Percentiles rank a stretch among this genome's conserved stretches.
Conservation (phyloP, 768 basidiomycete genomes). For the Xerocomellus chrysenteron region DNA sequence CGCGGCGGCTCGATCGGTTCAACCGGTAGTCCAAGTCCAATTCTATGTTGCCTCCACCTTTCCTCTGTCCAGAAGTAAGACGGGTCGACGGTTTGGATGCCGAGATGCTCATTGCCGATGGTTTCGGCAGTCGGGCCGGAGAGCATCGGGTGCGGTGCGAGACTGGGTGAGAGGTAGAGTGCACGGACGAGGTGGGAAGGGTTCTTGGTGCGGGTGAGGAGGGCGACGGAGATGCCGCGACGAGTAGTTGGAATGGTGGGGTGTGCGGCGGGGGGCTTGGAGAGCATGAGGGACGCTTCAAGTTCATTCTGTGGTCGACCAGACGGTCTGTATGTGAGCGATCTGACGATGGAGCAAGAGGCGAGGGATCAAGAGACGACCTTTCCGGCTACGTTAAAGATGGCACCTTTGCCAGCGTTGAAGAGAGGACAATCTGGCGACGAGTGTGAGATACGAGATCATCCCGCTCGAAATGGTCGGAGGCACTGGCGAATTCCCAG, state of each 20-base stretch:
- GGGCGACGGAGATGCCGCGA: constrained; percentile 62
- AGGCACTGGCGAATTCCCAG: background rate
- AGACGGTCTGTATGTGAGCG: background rate
- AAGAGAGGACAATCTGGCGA: constrained; percentile 69
- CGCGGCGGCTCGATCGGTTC: constrained; percentile 46
- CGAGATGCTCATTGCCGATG: constrained; percentile 51
- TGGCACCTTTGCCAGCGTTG: constrained; percentile 78
- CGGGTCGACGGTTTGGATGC: constrained; percentile 60
- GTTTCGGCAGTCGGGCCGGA: constrained; percentile 65
- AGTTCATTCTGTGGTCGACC: constrained; percentile 62
- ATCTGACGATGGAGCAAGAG: background rate
- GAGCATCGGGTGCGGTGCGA: constrained; percentile 68
- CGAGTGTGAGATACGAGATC: background rate
- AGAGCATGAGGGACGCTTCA: constrained; percentile 79
- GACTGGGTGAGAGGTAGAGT: constrained; percentile 64
- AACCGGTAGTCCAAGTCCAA: constrained; percentile 71
- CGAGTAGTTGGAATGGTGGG: constrained; percentile 57
- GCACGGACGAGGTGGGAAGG: constrained; percentile 70
- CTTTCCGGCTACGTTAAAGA: constrained; percentile 80
- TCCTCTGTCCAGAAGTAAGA: constrained; percentile 77
- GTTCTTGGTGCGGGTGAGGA: constrained; percentile 66
- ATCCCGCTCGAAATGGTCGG: too few relatives aligned
- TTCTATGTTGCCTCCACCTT: constrained; percentile 76
- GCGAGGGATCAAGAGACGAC: constrained; percentile 36
- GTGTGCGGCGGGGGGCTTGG: constrained; percentile 68